Conservation (phyloP, 208 protist genomes). For the Wallacemonas collosoma region DNA sequence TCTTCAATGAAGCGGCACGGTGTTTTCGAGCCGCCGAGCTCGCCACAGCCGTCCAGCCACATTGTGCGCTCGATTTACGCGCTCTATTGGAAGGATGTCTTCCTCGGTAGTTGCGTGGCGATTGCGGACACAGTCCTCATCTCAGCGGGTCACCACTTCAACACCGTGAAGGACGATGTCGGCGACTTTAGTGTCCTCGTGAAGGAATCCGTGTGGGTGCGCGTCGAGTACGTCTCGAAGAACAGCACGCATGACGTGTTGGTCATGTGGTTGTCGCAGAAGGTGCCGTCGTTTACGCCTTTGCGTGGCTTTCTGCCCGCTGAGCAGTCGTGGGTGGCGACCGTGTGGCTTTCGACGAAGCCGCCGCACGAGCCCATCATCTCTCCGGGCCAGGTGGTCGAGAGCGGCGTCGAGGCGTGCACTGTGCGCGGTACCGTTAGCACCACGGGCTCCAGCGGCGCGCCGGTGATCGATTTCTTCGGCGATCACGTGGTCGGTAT, state of each 20-base stretch:
- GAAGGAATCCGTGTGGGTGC: constrained; percentile 32
- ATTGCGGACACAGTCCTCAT: constrained; percentile 59
- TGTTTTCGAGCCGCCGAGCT: constrained; percentile 33
- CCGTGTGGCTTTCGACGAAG: constrained; percentile 78
- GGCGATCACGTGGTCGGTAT: constrained; percentile 82
- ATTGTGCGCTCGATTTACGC: constrained; percentile 57
- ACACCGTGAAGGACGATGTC: constrained; percentile 71
- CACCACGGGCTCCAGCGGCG: constrained; percentile 80
- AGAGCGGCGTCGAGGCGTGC: constrained; percentile 54
- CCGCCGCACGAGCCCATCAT: constrained; percentile 76
- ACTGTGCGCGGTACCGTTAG: constrained; percentile 74
- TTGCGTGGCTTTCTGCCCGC: constrained; percentile 76
- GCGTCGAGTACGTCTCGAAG: constrained; percentile 66
- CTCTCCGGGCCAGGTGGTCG: constrained; percentile 79
- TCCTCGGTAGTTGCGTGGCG: constrained; percentile 81
- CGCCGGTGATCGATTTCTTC: constrained; percentile 80
- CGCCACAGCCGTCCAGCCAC: constrained; percentile 31
- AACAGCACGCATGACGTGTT: constrained; percentile 60
- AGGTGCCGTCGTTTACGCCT: constrained; percentile 27
- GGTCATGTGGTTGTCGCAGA: constrained; percentile 63
- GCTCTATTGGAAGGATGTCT: constrained; percentile 73
- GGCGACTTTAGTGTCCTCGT: constrained; percentile 75
- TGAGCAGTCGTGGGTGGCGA: constrained; percentile 53
- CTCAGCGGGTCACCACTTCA: constrained; percentile 84
- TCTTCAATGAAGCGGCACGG: constrained; percentile 59